Conservation (phyloP, 176 grass and related monocot species). For the Elaeis guineensis region DNA sequence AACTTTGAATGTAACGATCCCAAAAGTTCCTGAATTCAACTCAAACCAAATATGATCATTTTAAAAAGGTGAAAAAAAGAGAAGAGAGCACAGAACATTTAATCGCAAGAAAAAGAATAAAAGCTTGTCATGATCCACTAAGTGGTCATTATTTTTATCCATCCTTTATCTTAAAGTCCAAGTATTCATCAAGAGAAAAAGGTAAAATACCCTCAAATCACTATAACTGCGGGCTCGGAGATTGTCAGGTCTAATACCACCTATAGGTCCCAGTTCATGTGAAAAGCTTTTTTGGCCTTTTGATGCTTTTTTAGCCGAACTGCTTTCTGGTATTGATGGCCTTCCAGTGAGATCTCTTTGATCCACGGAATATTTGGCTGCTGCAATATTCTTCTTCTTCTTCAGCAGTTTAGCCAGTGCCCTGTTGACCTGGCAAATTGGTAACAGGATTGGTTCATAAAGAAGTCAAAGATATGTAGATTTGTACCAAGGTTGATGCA, state of each 20-base stretch:
- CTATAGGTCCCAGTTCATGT: slow-evolving; percentile 31
- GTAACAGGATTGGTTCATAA: neutral
- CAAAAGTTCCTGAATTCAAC: slow-evolving; percentile 21
- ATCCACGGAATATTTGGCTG: neutral
- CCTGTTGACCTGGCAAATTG: slow-evolving; percentile 13
- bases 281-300: slow-evolving; percentile 32
- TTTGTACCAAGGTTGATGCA: slow-evolving; percentile 2
- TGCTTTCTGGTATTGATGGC: slow-evolving; percentile 7
- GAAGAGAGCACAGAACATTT: too few species aligned
- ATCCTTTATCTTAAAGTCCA: too few species aligned
- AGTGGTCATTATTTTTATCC: too few species aligned
- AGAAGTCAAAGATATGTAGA: neutral
- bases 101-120: too few species aligned
- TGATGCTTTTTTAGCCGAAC: neutral
- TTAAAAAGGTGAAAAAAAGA: slow-evolving; percentile 2
- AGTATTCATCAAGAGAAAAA: neutral
- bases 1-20: slow-evolving; percentile 24
- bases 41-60: slow-evolving; percentile 2
- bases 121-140: too few species aligned
- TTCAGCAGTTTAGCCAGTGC: neutral
- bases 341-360: slow-evolving; percentile 9
- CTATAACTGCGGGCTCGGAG: slow-evolving; percentile 27
- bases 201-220: slow-evolving; percentile 22
- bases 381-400: neutral
- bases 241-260: slow-evolving; percentile 9